Evolutionary conservation across 257 asterid species (phyloP).

Genomic region (Craterostigma plantagineum): DNA sequence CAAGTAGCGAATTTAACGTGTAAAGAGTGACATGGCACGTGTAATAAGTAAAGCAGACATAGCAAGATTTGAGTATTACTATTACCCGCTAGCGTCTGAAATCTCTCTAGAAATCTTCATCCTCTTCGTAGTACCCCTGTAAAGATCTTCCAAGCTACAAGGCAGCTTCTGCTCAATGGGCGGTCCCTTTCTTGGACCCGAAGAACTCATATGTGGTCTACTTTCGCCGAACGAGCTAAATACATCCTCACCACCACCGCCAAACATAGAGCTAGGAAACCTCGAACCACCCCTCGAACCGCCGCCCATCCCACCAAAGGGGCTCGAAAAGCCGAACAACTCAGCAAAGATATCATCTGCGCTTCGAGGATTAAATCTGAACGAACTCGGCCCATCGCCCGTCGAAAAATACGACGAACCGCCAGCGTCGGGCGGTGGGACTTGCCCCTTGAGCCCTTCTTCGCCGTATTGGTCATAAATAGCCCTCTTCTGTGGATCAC

Average conservation of each 20-base stretch:
- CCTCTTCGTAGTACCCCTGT: slow-evolving; percentile 77
- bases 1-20: neutral
- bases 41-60: neutral
- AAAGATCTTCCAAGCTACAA: slow-evolving; percentile 68
- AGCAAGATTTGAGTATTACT: neutral
- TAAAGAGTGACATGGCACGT: too few species aligned
- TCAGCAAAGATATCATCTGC: slow-evolving; percentile 71
- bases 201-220: slow-evolving; percentile 23
- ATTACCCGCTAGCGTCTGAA: slow-evolving; percentile 67
- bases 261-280: slow-evolving; percentile 53
- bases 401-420: slow-evolving; percentile 58
- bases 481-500: slow-evolving; percentile 74
- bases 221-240: slow-evolving; percentile 57
- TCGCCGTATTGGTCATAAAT: slow-evolving; percentile 79
- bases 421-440: slow-evolving; percentile 56
- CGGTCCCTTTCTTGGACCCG: slow-evolving; percentile 52
- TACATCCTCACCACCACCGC: slow-evolving; percentile 67
- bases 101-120: slow-evolving; percentile 86
- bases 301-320: slow-evolving; percentile 57
- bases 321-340: slow-evolving; percentile 57
- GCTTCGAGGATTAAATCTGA: slow-evolving; percentile 61
- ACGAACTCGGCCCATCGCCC: slow-evolving; percentile 59
- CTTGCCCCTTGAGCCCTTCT: slow-evolving; percentile 81
- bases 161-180: slow-evolving; percentile 55
- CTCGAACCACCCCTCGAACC: slow-evolving; percentile 47